Percentiles rank a stretch among this genome's conserved stretches.
Evolutionary conservation across 495 filamentous ascomycete genomes (phyloP).

Genomic region (Tuber magnatum): DNA sequence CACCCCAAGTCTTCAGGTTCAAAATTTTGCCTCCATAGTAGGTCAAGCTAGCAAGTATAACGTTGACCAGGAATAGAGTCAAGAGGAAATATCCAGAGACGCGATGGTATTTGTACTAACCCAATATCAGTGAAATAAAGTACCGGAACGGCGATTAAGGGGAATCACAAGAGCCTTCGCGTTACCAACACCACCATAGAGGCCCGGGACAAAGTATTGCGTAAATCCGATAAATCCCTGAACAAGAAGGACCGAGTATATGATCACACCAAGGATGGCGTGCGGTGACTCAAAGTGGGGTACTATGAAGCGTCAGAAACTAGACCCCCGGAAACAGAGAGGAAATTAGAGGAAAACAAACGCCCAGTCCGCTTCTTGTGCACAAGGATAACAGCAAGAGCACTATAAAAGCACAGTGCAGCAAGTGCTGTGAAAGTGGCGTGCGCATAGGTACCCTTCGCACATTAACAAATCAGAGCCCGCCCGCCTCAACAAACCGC

Average conservation of each 20-base stretch:
- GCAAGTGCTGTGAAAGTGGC: conserved; percentile 58
- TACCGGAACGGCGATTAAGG: background rate
- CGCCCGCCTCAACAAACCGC: background rate
- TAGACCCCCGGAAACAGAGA: background rate
- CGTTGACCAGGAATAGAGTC: conserved; percentile 61
- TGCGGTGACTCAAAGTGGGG: conserved; percentile 71
- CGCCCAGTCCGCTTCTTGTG: conserved; percentile 29
- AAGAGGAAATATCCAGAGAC: conserved; percentile 68
- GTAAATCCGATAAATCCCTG: conserved; percentile 74
- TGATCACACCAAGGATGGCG: conserved; percentile 68
- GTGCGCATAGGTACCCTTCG: conserved; percentile 64
- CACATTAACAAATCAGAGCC: conserved; percentile 8
- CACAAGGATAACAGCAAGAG: conserved; percentile 22
- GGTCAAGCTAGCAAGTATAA: conserved; percentile 69
- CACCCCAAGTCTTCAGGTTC: conserved; percentile 65
- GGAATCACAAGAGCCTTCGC: conserved; percentile 56
- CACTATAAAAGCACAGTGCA: conserved; percentile 24
- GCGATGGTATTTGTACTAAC: conserved; percentile 77
- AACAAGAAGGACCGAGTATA: conserved; percentile 60
- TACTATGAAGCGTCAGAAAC: conserved; percentile 10
- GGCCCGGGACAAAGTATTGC: conserved; percentile 61
- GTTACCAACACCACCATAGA: conserved; percentile 70
- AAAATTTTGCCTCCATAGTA: conserved; percentile 56
- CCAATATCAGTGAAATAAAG: background rate
- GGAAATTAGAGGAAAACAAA: conserved; percentile 8